Evolutionary conservation across 176 grass and related monocot genomes (phyloP).

Genomic region (Paspalum notatum): DNA sequence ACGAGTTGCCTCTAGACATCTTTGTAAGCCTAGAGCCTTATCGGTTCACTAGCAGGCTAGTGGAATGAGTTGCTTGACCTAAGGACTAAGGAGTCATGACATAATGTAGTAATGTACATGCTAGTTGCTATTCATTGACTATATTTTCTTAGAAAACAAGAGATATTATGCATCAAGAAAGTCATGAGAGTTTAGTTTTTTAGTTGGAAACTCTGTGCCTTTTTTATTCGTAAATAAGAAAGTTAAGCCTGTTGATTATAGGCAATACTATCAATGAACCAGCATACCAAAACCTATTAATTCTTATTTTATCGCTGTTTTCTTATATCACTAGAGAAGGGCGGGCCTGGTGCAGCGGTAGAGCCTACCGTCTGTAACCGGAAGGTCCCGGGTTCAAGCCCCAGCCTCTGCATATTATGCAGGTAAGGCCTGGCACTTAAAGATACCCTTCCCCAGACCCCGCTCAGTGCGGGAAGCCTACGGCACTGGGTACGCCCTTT

Average conservation of each 20-base stretch:
- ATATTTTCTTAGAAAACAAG: neutral
- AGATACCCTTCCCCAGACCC: too few relatives aligned
- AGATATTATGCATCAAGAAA: constrained; percentile 11
- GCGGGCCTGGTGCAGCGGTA: too few relatives aligned
- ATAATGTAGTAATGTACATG: neutral
- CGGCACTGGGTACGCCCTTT: too few relatives aligned
- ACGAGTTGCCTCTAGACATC: constrained; percentile 10
- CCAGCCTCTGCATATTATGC: too few relatives aligned
- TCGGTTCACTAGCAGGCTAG: constrained; percentile 12
- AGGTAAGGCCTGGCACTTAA: too few relatives aligned
- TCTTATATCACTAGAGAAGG: constrained; percentile 9
- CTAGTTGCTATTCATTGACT: constrained; percentile 21
- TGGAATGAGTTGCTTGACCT: neutral
- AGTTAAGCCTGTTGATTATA: neutral
- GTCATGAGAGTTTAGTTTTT: neutral
- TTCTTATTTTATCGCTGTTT: constrained; percentile 20
- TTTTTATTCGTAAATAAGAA: constrained; percentile 24
- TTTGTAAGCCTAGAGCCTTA: constrained; percentile 27
- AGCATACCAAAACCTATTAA: neutral
- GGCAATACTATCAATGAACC: constrained; percentile 3
- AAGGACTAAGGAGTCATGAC: constrained; percentile 9
- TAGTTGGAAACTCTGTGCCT: neutral
- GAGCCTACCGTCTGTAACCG: too few relatives aligned
- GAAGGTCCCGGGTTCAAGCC: too few relatives aligned
- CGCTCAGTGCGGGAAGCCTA: too few relatives aligned